Conservation (phyloP, 805 yeast genomes). For the Wickerhamiella galacta region DNA sequence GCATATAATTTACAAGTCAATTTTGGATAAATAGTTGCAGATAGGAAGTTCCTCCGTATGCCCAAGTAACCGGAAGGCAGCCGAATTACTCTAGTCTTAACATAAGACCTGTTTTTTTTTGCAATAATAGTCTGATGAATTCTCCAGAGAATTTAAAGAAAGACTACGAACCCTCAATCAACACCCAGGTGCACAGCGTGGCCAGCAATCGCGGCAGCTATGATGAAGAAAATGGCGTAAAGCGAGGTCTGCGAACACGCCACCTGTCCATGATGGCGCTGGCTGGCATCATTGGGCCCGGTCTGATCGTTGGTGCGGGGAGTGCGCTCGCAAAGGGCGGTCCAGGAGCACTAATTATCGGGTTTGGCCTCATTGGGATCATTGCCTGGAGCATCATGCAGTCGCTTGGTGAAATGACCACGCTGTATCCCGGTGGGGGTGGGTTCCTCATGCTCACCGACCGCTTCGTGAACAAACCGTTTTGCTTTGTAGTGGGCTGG, state of each 20-base stretch:
- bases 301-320: slow-evolving; percentile 51
- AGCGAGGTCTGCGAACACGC: slow-evolving; percentile 35
- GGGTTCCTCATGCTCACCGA: slow-evolving; percentile 33
- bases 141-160: too few species aligned
- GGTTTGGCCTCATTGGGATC: slow-evolving; percentile 33
- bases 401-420: slow-evolving; percentile 38
- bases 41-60: too few species aligned
- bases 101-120: too few species aligned
- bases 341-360: slow-evolving; percentile 34
- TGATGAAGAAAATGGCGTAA: slow-evolving; percentile 24
- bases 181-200: too few species aligned
- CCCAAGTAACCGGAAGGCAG: too few species aligned
- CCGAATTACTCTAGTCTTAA: too few species aligned
- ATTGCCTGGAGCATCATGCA: slow-evolving; percentile 39
- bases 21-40: too few species aligned
- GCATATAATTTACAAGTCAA: too few species aligned
- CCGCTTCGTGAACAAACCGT: slow-evolving; percentile 31
- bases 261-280: slow-evolving; percentile 70
- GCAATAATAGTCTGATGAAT: too few species aligned
- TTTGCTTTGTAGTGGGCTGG: slow-evolving; percentile 32
- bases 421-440: slow-evolving; percentile 37
- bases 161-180: too few species aligned
- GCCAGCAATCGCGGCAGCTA: slow-evolving; percentile 7
- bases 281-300: slow-evolving; percentile 76
- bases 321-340: slow-evolving; percentile 34